Evolutionary conservation across 2,329 filamentous ascomycete genomes (phyloP).

Genomic region (Incumbomyces lentus): DNA sequence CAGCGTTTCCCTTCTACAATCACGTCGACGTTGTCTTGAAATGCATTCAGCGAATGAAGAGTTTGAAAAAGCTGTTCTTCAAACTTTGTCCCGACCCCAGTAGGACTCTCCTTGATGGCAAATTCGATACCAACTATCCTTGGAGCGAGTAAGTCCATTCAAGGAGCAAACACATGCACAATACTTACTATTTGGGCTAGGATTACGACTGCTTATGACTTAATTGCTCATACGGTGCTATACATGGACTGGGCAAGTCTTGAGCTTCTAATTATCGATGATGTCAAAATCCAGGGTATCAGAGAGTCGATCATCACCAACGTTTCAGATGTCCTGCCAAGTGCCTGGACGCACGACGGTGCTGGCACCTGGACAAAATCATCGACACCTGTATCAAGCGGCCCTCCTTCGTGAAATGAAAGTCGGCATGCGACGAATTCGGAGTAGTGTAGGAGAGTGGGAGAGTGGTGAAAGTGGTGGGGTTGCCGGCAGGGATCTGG

Average conservation of each 20-base stretch:
- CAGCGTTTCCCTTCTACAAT: constrained; percentile 55
- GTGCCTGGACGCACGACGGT: constrained; percentile 14
- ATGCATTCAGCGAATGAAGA: constrained; percentile 40
- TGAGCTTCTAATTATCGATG: constrained; percentile 13
- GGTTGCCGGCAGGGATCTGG: too few relatives aligned
- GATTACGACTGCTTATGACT: constrained; percentile 37
- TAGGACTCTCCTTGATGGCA: constrained; percentile 30
- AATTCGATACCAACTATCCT: constrained; percentile 33
- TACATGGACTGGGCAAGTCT: constrained; percentile 13
- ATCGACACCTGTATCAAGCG: too few relatives aligned
- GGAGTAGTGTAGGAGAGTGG: too few relatives aligned
- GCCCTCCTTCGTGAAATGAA: too few relatives aligned
- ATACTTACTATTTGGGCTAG: neutral
- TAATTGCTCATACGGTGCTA: constrained; percentile 31
- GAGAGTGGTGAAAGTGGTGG: too few relatives aligned
- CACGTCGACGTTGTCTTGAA: constrained; percentile 43
- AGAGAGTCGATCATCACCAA: constrained; percentile 9
- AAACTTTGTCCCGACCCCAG: constrained; percentile 37
- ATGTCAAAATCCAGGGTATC: constrained; percentile 16
- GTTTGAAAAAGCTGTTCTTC: constrained; percentile 44
- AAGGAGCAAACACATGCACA: too few relatives aligned
- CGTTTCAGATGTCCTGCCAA: constrained; percentile 8
- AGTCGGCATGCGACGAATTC: too few relatives aligned
- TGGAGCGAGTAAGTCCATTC: constrained; percentile 41
- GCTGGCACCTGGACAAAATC: constrained; percentile 4